Base-by-base conservation (phyloP, 345 rosid genomes). In the Heritiera littoralis region DNA sequence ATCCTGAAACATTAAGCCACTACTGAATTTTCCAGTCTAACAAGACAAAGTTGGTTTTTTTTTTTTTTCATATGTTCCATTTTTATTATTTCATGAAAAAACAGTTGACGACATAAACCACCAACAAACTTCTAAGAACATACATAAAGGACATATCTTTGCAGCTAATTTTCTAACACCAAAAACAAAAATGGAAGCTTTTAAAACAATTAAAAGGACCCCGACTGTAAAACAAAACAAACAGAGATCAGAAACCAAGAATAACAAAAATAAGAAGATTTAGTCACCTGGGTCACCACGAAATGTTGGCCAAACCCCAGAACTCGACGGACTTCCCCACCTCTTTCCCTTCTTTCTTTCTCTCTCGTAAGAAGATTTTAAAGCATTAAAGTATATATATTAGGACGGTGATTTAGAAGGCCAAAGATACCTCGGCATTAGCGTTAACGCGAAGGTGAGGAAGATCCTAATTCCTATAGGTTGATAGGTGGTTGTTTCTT, bases 281-380 rank as follows among this genome's bases (percentile, higher is more conserved):
- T 77, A 11, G 48, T 49, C 51, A 76, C 79, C 79, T 51, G 61
- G 72, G 71, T 63, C 69, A 76, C 71, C 70, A 63, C 23, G 52
- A 77, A 35, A 64, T 18, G 63, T 9, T 54, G 48, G 46, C 32
- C 76, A 72, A 72, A 72, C 46, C 61, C 64, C 46, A 73, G 65
- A 55, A 54, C 38, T 73, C 35, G 51, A 72, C 30, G 63, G 76
- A 54, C 54, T 49, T 30, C 20, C 15, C 46, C 13, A 35, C 40
- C 43, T 49, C 52, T 14, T 71, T 54, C 46, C 43, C 63, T 52
- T 20, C 6, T 17, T 30, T 30, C 61, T 72, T 55, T 55, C 9
- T 10, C 60, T 17, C 28, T 4, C 30, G 20, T 23, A 45, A 48
- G 52, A 10, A 48, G 5, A 5, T 54, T 14, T 15, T 9, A 14